Conservation (phyloP, 371 early-diverging fungal genomes). For the Dichotomocladium elegans region DNA sequence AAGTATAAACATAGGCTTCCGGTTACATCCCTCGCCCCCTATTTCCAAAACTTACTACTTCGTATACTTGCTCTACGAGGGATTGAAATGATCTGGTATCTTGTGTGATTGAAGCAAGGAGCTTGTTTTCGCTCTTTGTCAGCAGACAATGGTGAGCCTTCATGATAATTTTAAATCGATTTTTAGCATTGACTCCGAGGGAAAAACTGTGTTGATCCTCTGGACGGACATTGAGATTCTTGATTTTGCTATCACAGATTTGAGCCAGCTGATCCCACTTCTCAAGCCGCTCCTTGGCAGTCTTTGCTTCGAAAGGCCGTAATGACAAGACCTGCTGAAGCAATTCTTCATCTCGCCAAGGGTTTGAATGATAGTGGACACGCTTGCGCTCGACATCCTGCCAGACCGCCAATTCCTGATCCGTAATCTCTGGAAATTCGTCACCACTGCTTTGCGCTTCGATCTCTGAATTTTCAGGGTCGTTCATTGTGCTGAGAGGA, state of each 20-base stretch:
- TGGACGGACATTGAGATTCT: background rate
- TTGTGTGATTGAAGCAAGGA: background rate
- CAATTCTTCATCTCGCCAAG: slow-evolving; percentile 2
- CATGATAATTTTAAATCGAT: slow-evolving; percentile 5
- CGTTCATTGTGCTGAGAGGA: too few species aligned
- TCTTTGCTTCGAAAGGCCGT: background rate
- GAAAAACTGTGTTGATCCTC: slow-evolving; percentile 1
- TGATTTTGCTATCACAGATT: background rate
- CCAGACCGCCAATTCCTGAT: slow-evolving; percentile 4
- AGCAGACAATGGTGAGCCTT: slow-evolving; percentile 4
- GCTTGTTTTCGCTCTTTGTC: background rate
- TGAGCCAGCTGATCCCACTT: background rate
- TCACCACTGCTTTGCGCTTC: too few species aligned
- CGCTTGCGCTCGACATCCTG: slow-evolving; percentile 3
- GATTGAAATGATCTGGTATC: slow-evolving; percentile 1
- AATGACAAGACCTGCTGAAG: background rate
- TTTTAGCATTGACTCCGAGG: background rate
- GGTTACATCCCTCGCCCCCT: too few species aligned
- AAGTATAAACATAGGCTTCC: too few species aligned
- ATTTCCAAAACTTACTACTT: background rate
- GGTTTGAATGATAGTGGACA: background rate
- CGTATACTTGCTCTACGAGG: slow-evolving; percentile 1
- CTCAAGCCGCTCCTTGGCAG: background rate
- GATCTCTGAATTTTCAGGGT: too few species aligned
- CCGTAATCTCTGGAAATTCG: slow-evolving; percentile 6